phyloP scores from a whole-genome alignment of 441 rosid genomes.

The Kokia cookei region DNA sequence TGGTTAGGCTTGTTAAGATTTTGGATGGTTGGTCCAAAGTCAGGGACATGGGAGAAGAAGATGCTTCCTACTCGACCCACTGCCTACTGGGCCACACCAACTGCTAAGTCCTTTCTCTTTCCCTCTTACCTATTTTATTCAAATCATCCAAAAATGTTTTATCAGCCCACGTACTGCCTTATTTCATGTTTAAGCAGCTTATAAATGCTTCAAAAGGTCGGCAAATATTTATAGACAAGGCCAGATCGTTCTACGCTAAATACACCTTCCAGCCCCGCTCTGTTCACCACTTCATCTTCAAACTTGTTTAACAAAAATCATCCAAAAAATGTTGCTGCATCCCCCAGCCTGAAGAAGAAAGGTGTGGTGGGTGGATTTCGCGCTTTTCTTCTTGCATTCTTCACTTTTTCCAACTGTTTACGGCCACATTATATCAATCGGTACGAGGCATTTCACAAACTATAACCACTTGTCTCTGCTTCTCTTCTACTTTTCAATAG shows the following conservation, averaged over 20 bases:
- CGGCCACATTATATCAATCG: background rate
- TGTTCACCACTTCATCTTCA: too few relatives aligned
- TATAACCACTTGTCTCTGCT: background rate
- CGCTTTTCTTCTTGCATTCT: background rate
- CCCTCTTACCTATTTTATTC: background rate
- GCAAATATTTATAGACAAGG: too few relatives aligned
- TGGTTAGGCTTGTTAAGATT: background rate
- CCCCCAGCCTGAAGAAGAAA: background rate
- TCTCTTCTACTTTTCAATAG: background rate
- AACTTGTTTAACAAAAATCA: too few relatives aligned
- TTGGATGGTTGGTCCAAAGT: background rate
- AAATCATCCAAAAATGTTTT: background rate
- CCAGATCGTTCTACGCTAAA: too few relatives aligned
- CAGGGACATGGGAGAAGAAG: background rate
- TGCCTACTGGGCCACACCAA: background rate
- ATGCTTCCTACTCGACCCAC: background rate
- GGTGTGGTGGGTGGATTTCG: background rate
- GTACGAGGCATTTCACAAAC: background rate
- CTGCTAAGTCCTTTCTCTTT: background rate
- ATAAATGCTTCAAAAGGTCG: too few relatives aligned
- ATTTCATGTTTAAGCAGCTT: too few relatives aligned
- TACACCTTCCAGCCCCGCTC: too few relatives aligned
- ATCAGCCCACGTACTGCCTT: background rate
- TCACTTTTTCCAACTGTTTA: background rate
- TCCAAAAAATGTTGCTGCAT: background rate